Percentiles rank a stretch among this genome's conserved stretches.
Evolutionary conservation across 163 green algal genomes (phyloP).

Genomic region (Scenedesmus sp.): DNA sequence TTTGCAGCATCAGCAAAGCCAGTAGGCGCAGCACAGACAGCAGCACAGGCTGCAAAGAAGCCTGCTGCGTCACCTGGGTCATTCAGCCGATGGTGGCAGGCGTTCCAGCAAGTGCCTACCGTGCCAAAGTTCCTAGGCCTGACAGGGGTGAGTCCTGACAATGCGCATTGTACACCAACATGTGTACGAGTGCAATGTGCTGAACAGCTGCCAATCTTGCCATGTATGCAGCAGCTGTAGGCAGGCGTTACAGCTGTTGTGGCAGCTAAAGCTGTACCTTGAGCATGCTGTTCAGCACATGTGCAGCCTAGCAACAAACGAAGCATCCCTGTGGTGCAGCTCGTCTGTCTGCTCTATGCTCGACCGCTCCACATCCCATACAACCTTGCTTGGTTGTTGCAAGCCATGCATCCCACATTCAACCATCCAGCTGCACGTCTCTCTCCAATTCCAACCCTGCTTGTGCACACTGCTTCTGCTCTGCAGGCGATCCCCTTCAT

Average conservation of each 20-base stretch:
- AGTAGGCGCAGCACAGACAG: neutral
- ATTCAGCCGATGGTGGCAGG: slow-evolving; percentile 39
- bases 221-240: too few species aligned
- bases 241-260: too few species aligned
- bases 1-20: slow-evolving; percentile 20
- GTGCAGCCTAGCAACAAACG: too few species aligned
- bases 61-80: neutral
- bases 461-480: neutral
- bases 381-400: neutral
- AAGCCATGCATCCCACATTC: neutral
- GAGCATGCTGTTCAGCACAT: too few species aligned
- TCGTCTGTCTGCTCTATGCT: too few species aligned
- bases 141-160: neutral
- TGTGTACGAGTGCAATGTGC: neutral
- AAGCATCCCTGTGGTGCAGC: too few species aligned
- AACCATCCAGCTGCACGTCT: neutral
- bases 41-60: neutral
- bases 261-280: too few species aligned
- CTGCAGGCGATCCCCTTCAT: slow-evolving; percentile 49
- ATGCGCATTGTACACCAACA: neutral
- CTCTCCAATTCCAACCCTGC: neutral
- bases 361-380: too few species aligned
- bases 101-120: slow-evolving; percentile 4
- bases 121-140: slow-evolving; percentile 37
- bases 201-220: neutral